Evolutionary conservation across 371 early-diverging fungal species (phyloP), one percentile per base, ranked within the genome.

Genomic region (Basidiobolus meristosporus): DNA sequence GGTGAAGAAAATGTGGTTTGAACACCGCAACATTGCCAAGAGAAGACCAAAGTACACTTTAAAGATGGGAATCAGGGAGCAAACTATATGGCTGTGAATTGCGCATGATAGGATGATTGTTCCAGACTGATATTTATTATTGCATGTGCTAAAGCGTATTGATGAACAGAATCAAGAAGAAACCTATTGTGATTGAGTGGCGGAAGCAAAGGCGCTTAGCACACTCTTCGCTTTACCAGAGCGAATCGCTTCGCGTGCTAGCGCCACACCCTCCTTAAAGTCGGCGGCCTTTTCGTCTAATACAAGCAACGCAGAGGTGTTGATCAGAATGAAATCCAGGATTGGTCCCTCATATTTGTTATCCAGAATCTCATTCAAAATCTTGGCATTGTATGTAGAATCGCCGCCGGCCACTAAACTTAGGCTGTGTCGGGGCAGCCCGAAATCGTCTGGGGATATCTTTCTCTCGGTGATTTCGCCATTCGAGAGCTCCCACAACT

Each of bases 311-410:
- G 90, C 90, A 2, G 82, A 76, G 1, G 90, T 68, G 52, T 93
- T 96, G 41, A 96, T 50, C 23, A 91, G 59, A 1, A 96, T 87
- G 65, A 84, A 93, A 51, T 90, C 87, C 17, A 82, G 57, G 33
- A 96, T 72, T 1, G 95, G 77, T 12, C 73, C 59, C n/a, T 63
- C 51, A 36, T 69, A 54, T 39, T 68, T 50, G 38, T 69, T 67
- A 46, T 57, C 58, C 20, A 90, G 56, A 23, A 95, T 55, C 7
- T 65, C 54, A 12, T 55, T 44, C 45, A 95, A 59, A 11, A 68
- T 77, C 10, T 52, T 54, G 15, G 80, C 82, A 57, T 92, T 95
- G 31, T 71, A 67, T 15, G 53, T 45, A 14, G 79, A 64, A 3
- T 77, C 71, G 1, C 87, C 87, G 6, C 97, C 91, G 20, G 66